These are phyloP conservation scores for Aspergillus glaucus DNA, from an alignment of 2,329 filamentous ascomycete genomes.

Conservation along the genomic window DNA sequence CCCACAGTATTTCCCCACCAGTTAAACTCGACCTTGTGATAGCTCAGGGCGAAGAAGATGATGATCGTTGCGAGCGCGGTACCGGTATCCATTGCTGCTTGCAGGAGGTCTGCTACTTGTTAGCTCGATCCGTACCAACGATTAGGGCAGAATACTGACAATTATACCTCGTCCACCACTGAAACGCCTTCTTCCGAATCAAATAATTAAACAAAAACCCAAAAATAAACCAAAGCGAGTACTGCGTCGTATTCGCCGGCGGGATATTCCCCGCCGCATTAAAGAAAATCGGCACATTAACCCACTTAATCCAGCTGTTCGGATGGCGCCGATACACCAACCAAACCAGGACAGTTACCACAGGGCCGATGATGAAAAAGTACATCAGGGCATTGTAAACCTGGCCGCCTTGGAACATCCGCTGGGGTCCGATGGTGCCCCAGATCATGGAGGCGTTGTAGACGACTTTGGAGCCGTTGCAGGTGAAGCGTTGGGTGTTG, in stretches of 20 bases:
- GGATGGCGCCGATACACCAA: constrained; percentile 23
- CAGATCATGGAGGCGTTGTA: constrained; percentile 30
- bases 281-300: constrained; percentile 31
- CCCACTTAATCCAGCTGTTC: constrained; percentile 24
- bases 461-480: constrained; percentile 26
- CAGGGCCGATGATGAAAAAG: constrained; percentile 28
- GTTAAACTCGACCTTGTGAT: constrained; percentile 22
- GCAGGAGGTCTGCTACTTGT: constrained; percentile 11
- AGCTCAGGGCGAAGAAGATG: constrained; percentile 29
- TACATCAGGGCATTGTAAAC: constrained; percentile 25
- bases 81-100: constrained; percentile 30
- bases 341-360: constrained; percentile 25
- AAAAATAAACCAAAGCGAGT: constrained; percentile 29
- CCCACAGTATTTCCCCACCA: constrained; percentile 35
- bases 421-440: constrained; percentile 28
- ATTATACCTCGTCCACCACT: constrained; percentile 30
- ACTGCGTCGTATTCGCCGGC: constrained; percentile 25
- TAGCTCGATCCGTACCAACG: background rate
- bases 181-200: constrained; percentile 23
- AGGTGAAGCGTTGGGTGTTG: constrained; percentile 29
- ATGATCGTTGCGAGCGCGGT: constrained; percentile 26
- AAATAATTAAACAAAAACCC: constrained; percentile 27
- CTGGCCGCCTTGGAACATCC: constrained; percentile 27
- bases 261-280: constrained; percentile 29
- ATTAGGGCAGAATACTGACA: constrained; percentile 11